Conservation (phyloP, 1,139 yeast species). For the Debaryomyces singareniensis region DNA sequence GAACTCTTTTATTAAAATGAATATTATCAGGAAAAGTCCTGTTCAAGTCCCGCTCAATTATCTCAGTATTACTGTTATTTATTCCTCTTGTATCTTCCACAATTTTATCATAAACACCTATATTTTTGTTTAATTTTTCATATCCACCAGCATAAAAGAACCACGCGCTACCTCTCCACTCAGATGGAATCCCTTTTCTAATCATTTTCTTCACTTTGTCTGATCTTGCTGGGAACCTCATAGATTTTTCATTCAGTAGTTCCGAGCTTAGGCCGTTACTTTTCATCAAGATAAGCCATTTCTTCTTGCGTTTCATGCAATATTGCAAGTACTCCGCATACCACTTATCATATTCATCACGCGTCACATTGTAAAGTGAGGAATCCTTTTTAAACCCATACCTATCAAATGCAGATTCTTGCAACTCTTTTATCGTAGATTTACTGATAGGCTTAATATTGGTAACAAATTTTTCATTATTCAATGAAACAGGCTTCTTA, state of each 20-base stretch:
- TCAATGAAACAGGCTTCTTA: conserved; percentile 1
- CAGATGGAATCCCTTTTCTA: conserved; percentile 91
- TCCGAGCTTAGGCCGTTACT: conserved; percentile 56
- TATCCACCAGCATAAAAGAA: conserved; percentile 92
- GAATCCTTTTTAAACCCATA: conserved; percentile 79
- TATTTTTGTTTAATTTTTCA: conserved; percentile 61
- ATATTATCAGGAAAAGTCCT: conserved; percentile 93
- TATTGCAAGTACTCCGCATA: conserved; percentile 62
- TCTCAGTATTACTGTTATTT: conserved; percentile 72
- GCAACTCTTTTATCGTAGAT: conserved; percentile 7
- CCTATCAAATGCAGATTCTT: conserved; percentile 52
- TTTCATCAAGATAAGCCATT: conserved; percentile 66
- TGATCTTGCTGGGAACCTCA: conserved; percentile 75
- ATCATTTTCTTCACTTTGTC: conserved; percentile 78
- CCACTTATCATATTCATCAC: conserved; percentile 67
- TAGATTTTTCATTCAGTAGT: conserved; percentile 27
- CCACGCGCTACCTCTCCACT: conserved; percentile 98
- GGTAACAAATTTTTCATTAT: conserved; percentile 1
- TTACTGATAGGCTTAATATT: neutral
- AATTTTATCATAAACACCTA: conserved; percentile 67
- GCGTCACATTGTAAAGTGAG: conserved; percentile 37
- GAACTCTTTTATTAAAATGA: conserved; percentile 44
- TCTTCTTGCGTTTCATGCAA: conserved; percentile 54
- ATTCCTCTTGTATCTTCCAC: conserved; percentile 47
- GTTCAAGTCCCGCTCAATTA: conserved; percentile 86